Percentiles rank a stretch among this genome's conserved stretches.
These are phyloP conservation scores for Inga oerstediana DNA, from an alignment of 306 rosid genomes.

Conservation along the genomic window DNA sequence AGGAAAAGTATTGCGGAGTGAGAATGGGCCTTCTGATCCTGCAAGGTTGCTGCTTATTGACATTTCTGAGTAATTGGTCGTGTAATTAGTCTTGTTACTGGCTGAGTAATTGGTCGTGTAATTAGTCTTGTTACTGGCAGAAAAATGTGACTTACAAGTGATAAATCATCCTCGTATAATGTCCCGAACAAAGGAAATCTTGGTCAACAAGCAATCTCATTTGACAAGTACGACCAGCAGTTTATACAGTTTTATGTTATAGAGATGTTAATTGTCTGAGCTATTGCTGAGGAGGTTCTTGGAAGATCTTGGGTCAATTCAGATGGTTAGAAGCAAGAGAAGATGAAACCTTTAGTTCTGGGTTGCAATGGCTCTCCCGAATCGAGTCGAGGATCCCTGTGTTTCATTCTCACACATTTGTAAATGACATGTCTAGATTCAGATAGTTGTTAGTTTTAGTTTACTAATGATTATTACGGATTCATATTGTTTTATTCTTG, in stretches of 20 bases:
- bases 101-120: constrained; percentile 8
- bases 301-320: neutral
- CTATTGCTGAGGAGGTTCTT: neutral
- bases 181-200: neutral
- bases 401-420: neutral
- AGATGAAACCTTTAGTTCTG: neutral
- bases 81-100: neutral
- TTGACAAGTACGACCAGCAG: neutral
- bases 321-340: neutral
- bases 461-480: neutral
- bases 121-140: neutral
- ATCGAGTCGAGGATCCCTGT: neutral
- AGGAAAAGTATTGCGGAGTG: constrained; percentile 30
- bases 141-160: neutral
- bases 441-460: neutral
- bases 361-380: neutral
- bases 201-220: neutral
- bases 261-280: neutral
- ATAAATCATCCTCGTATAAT: neutral
- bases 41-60: constrained; percentile 44
- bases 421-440: neutral
- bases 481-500: neutral
- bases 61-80: constrained; percentile 26
- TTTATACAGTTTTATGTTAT: neutral
- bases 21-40: constrained; percentile 33